These are phyloP conservation scores for Spathaspora sp. DNA, from an alignment of 1,139 yeast species.

Conservation along the genomic window DNA sequence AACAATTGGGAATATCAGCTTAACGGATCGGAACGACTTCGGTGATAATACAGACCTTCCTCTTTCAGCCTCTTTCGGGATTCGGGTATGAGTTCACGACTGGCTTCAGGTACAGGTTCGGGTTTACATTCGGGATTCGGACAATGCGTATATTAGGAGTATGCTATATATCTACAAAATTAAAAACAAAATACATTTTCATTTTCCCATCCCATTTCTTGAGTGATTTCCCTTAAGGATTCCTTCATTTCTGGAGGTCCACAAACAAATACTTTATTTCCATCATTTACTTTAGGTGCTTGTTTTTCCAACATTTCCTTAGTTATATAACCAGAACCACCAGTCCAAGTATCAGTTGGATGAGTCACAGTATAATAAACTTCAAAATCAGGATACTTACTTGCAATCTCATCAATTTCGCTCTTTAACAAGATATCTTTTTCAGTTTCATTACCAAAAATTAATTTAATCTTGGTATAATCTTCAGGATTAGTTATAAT, in stretches of 20 bases:
- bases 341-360: conserved; percentile 52
- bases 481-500: conserved; percentile 70
- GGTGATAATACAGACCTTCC: too few relatives aligned
- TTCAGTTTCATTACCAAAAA: conserved; percentile 71
- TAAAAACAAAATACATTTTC: conserved; percentile 75
- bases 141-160: background rate
- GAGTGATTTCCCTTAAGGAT: conserved; percentile 46
- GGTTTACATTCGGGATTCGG: background rate
- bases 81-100: too few relatives aligned
- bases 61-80: too few relatives aligned
- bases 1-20: too few relatives aligned
- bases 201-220: conserved; percentile 63
- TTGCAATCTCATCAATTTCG: conserved; percentile 68
- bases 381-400: conserved; percentile 58
- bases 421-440: conserved; percentile 69
- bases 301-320: conserved; percentile 53
- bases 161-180: background rate
- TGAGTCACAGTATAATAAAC: conserved; percentile 41
- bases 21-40: too few relatives aligned
- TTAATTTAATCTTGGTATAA: conserved; percentile 54
- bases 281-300: conserved; percentile 40
- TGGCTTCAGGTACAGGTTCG: too few relatives aligned
- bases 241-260: conserved; percentile 77
- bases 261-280: conserved; percentile 61
- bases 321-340: conserved; percentile 59